Conservation (phyloP, 768 basidiomycete genomes). For the Mycena belliarum region DNA sequence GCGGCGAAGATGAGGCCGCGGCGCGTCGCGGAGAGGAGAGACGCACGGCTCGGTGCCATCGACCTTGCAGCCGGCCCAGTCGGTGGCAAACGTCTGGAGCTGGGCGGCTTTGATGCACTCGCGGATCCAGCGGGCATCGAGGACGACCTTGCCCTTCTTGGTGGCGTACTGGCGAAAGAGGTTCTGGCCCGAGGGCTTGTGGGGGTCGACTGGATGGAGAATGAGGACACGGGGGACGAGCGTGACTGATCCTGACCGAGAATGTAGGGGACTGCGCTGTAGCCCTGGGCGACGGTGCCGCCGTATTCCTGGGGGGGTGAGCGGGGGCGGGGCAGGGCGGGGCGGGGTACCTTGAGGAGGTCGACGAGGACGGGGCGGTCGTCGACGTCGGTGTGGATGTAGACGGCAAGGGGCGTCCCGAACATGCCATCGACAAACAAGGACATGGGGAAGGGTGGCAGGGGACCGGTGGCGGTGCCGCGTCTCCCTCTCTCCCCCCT, state of each 20-base stretch:
- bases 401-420: slow-evolving; percentile 72
- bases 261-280: slow-evolving; percentile 79
- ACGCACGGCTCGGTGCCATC: slow-evolving; percentile 71
- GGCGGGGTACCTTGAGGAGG: slow-evolving; percentile 57
- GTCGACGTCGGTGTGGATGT: slow-evolving; percentile 79
- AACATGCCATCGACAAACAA: slow-evolving; percentile 85
- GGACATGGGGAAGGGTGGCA: too few relatives aligned
- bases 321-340: not conserved
- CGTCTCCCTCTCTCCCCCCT: slow-evolving; percentile 21
- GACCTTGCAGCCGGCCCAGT: slow-evolving; percentile 83
- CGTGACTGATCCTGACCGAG: slow-evolving; percentile 56
- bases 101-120: slow-evolving; percentile 72
- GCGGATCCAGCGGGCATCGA: slow-evolving; percentile 72
- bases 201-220: slow-evolving; percentile 64
- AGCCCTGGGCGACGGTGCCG: slow-evolving; percentile 69
- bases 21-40: not conserved
- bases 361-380: slow-evolving; percentile 66
- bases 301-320: slow-evolving; percentile 64
- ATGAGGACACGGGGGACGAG: slow-evolving; percentile 3
- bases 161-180: slow-evolving; percentile 76
- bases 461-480: too few relatives aligned
- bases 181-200: slow-evolving; percentile 78
- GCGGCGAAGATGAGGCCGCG: not conserved
- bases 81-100: slow-evolving; percentile 72
- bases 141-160: slow-evolving; percentile 79